Conservation (phyloP, 495 filamentous ascomycete genomes). For the Tirmania nivea region DNA sequence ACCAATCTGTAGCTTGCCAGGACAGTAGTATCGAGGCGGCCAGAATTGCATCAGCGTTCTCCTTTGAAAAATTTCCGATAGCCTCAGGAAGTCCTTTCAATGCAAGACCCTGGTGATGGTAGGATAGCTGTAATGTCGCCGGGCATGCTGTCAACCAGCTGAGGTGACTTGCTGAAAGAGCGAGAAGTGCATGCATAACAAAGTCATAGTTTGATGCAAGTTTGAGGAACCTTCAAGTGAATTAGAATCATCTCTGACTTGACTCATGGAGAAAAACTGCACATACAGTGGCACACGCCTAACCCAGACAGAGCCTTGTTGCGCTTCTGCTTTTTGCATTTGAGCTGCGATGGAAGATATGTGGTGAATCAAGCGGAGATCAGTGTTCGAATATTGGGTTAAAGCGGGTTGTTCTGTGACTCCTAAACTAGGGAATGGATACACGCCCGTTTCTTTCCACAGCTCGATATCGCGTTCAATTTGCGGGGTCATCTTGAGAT, state of each 20-base stretch:
- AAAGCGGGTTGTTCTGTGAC: conserved; percentile 45
- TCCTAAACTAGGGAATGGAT: conserved; percentile 66
- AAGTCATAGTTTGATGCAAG: conserved; percentile 62
- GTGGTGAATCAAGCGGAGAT: conserved; percentile 78
- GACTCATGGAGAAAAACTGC: background rate
- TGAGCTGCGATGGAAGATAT: conserved; percentile 68
- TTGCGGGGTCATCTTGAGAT: conserved; percentile 36
- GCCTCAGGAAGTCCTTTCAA: conserved; percentile 74
- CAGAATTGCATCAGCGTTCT: conserved; percentile 77
- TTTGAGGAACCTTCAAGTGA: conserved; percentile 47
- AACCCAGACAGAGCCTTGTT: conserved; percentile 74
- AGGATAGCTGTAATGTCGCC: conserved; percentile 63
- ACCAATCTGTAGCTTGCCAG: conserved; percentile 96
- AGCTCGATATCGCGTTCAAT: conserved; percentile 52
- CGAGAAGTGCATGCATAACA: conserved; percentile 80
- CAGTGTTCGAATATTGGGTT: conserved; percentile 43
- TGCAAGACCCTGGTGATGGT: conserved; percentile 65
- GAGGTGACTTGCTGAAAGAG: conserved; percentile 77
- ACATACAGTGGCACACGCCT: conserved; percentile 68
- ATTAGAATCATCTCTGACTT: conserved; percentile 12
- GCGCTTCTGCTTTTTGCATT: conserved; percentile 51
- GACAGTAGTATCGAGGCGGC: conserved; percentile 81
- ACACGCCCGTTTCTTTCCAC: conserved; percentile 66
- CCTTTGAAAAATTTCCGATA: conserved; percentile 61
- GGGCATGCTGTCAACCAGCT: conserved; percentile 65